Percentiles rank a stretch among this genome's conserved stretches.
These are phyloP conservation scores for Ustilaginoidea virens DNA, from an alignment of 2,329 filamentous ascomycete genomes.

Conservation along the genomic window DNA sequence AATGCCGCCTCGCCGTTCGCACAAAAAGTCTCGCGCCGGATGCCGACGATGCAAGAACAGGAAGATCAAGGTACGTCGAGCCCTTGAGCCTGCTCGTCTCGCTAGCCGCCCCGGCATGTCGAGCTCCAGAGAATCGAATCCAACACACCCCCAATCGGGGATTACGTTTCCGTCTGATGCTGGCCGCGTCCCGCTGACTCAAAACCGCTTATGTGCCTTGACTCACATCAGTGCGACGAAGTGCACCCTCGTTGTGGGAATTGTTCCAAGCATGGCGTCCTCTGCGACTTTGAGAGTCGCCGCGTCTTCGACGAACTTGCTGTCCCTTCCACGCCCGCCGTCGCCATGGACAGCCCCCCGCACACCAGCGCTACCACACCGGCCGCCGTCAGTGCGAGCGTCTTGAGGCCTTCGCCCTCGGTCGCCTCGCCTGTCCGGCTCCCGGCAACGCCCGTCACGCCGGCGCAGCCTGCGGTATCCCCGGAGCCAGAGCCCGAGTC, in stretches of 20 bases:
- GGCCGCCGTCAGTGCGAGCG: constrained; percentile 1
- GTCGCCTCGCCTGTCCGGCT: constrained; percentile 17
- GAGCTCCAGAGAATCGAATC: too few species aligned
- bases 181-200: too few species aligned
- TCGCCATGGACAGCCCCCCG: too few species aligned
- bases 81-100: too few species aligned
- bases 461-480: constrained; percentile 6
- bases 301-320: constrained; percentile 28
- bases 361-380: too few species aligned
- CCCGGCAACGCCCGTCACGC: constrained; percentile 13
- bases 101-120: too few species aligned
- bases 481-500: constrained; percentile 10
- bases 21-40: constrained; percentile 55
- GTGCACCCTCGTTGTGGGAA: constrained; percentile 49
- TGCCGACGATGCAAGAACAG: constrained; percentile 50
- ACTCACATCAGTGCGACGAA: constrained; percentile 45
- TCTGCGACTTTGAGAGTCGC: constrained; percentile 47
- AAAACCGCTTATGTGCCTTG: too few species aligned
- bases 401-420: constrained; percentile 8
- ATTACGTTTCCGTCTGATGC: too few species aligned
- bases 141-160: too few species aligned
- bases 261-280: constrained; percentile 50
- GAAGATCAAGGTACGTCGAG: constrained; percentile 48
- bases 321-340: constrained; percentile 14
- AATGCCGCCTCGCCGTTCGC: constrained; percentile 51